Conservation (phyloP, 192 early-diverging fungal species). For the Blastocladiella britannica region DNA sequence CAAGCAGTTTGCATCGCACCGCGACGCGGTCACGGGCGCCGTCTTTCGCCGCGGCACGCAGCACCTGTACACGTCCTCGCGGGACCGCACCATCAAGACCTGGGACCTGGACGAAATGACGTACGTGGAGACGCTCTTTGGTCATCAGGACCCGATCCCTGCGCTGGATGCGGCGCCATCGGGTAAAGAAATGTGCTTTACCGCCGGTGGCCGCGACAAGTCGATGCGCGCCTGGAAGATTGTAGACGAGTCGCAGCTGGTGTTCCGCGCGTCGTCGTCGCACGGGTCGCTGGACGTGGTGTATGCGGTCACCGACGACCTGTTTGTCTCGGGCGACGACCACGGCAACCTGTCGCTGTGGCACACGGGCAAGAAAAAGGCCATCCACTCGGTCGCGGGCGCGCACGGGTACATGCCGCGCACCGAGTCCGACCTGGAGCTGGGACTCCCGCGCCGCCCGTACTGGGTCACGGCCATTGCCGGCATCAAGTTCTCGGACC, state of each 20-base stretch:
- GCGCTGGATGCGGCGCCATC: constrained; percentile 61
- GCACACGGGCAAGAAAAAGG: constrained; percentile 81
- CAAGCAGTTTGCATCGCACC: constrained; percentile 66
- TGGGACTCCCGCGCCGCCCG: constrained; percentile 10
- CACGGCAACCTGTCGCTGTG: constrained; percentile 74
- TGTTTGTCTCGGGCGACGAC: constrained; percentile 81
- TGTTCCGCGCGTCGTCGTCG: constrained; percentile 47
- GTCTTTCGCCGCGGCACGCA: constrained; percentile 59
- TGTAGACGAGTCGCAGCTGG: constrained; percentile 76
- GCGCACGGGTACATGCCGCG: constrained; percentile 39
- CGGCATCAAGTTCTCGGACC: constrained; percentile 57
- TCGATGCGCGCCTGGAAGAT: constrained; percentile 89
- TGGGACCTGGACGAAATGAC: constrained; percentile 83
- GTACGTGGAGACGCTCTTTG: constrained; percentile 94
- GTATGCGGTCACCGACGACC: constrained; percentile 80
- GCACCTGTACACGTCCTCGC: constrained; percentile 68
- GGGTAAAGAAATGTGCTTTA: constrained; percentile 75
- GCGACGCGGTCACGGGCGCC: constrained; percentile 67
- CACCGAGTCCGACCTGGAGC: background rate
- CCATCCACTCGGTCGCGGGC: constrained; percentile 48
- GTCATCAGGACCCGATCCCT: constrained; percentile 82
- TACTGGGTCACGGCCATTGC: constrained; percentile 81
- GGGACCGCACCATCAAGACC: constrained; percentile 84
- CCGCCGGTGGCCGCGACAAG: constrained; percentile 72
- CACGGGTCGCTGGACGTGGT: constrained; percentile 66